A percentile compares a stretch with the other conserved stretches of the same genome.
Conservation (phyloP, 2,329 filamentous ascomycete genomes). For the Coniochaeta ligniaria region DNA sequence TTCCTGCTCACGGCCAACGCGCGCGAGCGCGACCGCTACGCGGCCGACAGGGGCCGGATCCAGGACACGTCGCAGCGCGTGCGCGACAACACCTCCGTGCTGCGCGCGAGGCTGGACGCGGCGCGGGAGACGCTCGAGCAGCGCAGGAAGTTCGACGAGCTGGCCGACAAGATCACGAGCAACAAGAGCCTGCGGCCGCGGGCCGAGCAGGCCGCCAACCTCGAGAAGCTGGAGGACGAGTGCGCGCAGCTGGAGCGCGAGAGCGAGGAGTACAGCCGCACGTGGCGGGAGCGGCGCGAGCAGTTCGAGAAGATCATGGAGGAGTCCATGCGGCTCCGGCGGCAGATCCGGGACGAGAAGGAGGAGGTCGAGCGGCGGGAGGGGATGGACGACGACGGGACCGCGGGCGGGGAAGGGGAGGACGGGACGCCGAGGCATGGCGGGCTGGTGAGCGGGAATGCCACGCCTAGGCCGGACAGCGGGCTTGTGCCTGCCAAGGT, state of each 20-base stretch:
- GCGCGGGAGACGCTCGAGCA: conserved; percentile 68
- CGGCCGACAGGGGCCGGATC: conserved; percentile 72
- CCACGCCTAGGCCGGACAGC: conserved; percentile 41
- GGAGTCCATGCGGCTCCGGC: conserved; percentile 78
- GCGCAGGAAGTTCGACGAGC: conserved; percentile 79
- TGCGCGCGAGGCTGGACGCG: conserved; percentile 69
- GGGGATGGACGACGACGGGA: conserved; percentile 61
- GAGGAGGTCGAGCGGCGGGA: conserved; percentile 86
- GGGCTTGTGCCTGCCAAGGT: conserved; percentile 15
- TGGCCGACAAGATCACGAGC: conserved; percentile 79
- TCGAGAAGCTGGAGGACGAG: conserved; percentile 79
- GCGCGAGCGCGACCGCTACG: conserved; percentile 77
- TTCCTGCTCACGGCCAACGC: conserved; percentile 79
- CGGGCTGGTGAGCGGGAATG: conserved; percentile 42
- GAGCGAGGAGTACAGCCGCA: conserved; percentile 70
- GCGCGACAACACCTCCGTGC: conserved; percentile 62
- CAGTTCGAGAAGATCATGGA: conserved; percentile 87
- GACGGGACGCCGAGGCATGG: conserved; percentile 35
- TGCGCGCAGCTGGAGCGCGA: conserved; percentile 82
- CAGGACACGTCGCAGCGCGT: conserved; percentile 71
- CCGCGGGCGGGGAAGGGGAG: conserved; percentile 46
- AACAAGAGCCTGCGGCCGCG: conserved; percentile 73
- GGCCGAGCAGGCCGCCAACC: conserved; percentile 72
- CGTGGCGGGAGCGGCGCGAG: conserved; percentile 77
- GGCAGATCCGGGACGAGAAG: conserved; percentile 89